These are phyloP conservation scores for Abelmoschus esculentus DNA, from an alignment of 345 rosid species.

Conservation along the genomic window DNA sequence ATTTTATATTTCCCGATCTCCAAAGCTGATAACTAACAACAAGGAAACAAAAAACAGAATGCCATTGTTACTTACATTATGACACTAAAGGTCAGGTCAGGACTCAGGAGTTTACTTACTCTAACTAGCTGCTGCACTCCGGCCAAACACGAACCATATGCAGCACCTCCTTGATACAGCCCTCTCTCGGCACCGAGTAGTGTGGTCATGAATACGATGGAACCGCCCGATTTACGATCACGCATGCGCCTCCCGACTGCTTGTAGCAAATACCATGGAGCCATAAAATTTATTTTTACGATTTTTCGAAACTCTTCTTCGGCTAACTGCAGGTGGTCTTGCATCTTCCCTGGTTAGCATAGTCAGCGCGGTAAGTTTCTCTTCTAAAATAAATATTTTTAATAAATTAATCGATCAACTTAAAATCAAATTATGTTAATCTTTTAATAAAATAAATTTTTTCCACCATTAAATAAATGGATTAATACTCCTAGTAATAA, in stretches of 20 bases:
- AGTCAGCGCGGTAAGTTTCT: slow-evolving; percentile 1
- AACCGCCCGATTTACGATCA: slow-evolving; percentile 55
- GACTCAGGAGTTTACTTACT: slow-evolving; percentile 30
- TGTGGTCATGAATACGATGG: slow-evolving; percentile 56
- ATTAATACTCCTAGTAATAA: neutral
- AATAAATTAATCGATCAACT: too few species aligned
- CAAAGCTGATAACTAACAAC: slow-evolving; percentile 46
- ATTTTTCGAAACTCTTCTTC: slow-evolving; percentile 57
- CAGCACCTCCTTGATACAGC: slow-evolving; percentile 79
- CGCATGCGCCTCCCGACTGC: slow-evolving; percentile 70
- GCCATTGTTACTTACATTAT: too few species aligned
- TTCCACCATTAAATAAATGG: too few species aligned
- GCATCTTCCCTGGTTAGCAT: slow-evolving; percentile 47
- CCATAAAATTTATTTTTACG: slow-evolving; percentile 53
- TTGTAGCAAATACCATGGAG: slow-evolving; percentile 73
- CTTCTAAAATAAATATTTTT: too few species aligned
- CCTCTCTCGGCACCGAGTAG: slow-evolving; percentile 71
- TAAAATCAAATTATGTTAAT: too few species aligned
- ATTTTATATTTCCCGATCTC: slow-evolving; percentile 57
- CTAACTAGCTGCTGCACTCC: slow-evolving; percentile 73
- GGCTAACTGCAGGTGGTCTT: slow-evolving; percentile 48
- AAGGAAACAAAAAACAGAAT: neutral
- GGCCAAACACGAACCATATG: slow-evolving; percentile 64
- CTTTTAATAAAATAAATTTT: too few species aligned
- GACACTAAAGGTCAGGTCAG: too few species aligned